Percentiles rank a stretch among this genome's conserved stretches.
Conservation (phyloP, 2,329 filamentous ascomycete genomes). For the Beauveria sp. region DNA sequence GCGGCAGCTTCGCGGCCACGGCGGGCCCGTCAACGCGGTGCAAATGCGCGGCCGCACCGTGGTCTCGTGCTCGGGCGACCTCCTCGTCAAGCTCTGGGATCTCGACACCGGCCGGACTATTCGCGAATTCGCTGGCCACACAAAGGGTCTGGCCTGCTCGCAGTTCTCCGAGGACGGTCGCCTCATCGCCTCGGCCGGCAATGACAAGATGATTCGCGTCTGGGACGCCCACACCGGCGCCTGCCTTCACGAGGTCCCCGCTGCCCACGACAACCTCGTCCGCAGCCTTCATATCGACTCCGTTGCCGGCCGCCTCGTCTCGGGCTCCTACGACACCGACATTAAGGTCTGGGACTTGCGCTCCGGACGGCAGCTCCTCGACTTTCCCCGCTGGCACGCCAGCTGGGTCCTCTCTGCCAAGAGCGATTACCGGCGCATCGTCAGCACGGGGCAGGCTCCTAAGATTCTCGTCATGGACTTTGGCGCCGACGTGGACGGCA, state of each 20-base stretch:
- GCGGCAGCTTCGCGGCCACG: slow-evolving; percentile 75
- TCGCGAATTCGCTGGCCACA: slow-evolving; percentile 83
- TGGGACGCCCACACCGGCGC: slow-evolving; percentile 90
- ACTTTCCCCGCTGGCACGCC: slow-evolving; percentile 90
- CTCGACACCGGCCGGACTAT: slow-evolving; percentile 81
- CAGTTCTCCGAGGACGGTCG: slow-evolving; percentile 95
- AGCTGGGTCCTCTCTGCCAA: slow-evolving; percentile 97
- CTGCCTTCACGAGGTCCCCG: slow-evolving; percentile 70
- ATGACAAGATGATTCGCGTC: slow-evolving; percentile 90
- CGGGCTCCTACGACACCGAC: slow-evolving; percentile 88
- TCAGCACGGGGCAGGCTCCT: slow-evolving; percentile 90
- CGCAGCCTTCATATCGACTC: slow-evolving; percentile 87
- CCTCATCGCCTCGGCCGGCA: slow-evolving; percentile 87
- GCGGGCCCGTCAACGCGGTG: slow-evolving; percentile 90
- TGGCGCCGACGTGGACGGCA: slow-evolving; percentile 52
- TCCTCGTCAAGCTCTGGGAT: slow-evolving; percentile 91
- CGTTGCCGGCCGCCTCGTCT: slow-evolving; percentile 76
- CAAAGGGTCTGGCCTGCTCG: slow-evolving; percentile 88
- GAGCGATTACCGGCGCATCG: slow-evolving; percentile 88
- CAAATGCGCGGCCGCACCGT: slow-evolving; percentile 89
- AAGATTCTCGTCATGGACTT: slow-evolving; percentile 94
- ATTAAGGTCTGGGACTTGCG: slow-evolving; percentile 91
- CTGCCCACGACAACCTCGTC: slow-evolving; percentile 78
- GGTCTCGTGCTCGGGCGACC: slow-evolving; percentile 90
- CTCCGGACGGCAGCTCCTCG: slow-evolving; percentile 67